These are phyloP conservation scores for Claviceps sp. DNA, from an alignment of 2,329 filamentous ascomycete species.

Conservation along the genomic window DNA sequence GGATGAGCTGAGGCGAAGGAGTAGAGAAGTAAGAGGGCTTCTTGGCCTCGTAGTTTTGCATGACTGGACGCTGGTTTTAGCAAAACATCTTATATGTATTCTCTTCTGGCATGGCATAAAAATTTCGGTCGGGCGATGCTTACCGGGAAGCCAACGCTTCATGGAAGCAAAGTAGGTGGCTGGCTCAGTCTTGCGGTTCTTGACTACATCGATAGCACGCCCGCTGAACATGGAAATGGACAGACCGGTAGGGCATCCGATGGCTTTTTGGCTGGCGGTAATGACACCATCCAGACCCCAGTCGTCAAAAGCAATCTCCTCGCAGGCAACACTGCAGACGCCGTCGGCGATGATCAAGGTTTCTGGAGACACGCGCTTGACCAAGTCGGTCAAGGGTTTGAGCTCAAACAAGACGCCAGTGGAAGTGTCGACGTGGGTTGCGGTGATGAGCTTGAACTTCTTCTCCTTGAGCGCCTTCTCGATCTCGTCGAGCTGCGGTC, in stretches of 20 bases:
- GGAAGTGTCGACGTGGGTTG: conserved; percentile 95
- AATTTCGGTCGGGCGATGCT: conserved; percentile 14
- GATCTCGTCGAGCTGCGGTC: conserved; percentile 75
- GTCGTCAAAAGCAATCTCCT: conserved; percentile 91
- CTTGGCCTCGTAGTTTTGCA: conserved; percentile 97
- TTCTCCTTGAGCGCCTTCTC: conserved; percentile 81
- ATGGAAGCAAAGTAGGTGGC: conserved; percentile 89
- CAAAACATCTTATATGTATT: not conserved
- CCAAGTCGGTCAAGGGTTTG: conserved; percentile 67
- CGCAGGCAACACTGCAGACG: conserved; percentile 90
- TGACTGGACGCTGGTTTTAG: conserved; percentile 42
- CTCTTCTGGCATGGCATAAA: not conserved
- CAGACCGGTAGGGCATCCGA: conserved; percentile 86
- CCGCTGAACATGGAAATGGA: conserved; percentile 91
- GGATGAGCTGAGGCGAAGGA: conserved; percentile 84
- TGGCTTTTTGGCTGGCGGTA: conserved; percentile 92
- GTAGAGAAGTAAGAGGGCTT: conserved; percentile 98
- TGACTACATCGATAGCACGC: conserved; percentile 68
- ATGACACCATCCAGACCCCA: conserved; percentile 89
- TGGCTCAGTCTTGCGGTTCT: conserved; percentile 68
- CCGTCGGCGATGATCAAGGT: conserved; percentile 89
- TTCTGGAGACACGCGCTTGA: conserved; percentile 76
- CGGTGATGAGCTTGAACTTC: conserved; percentile 85
- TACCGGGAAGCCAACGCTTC: conserved; percentile 93
- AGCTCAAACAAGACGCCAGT: conserved; percentile 92